Evolutionary conservation across 352 stramenopile genomes (phyloP).

Genomic region (Pythium guiyangense): DNA sequence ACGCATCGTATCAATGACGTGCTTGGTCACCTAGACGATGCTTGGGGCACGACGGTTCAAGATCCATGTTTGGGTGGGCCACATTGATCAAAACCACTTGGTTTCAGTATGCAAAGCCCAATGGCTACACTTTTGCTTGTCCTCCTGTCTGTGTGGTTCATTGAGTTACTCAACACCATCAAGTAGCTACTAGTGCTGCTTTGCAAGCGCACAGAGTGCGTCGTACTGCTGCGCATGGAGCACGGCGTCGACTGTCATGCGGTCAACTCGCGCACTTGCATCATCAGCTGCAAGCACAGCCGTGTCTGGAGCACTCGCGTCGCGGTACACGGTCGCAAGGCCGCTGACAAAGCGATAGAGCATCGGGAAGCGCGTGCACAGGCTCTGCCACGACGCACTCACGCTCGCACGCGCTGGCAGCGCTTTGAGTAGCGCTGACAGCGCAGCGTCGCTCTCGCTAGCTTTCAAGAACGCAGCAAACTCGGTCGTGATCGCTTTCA

Average conservation of each 20-base stretch:
- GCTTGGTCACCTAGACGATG: too few species aligned
- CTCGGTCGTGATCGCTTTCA: conserved; percentile 1
- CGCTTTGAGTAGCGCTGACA: neutral
- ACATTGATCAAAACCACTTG: neutral
- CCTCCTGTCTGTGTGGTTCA: too few species aligned
- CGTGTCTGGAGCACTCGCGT: neutral
- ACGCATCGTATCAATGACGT: conserved; percentile 26
- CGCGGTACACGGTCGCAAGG: conserved; percentile 5
- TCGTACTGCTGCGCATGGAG: conserved; percentile 8
- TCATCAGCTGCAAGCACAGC: neutral
- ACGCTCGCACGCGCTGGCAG: conserved; percentile 7
- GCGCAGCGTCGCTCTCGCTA: neutral
- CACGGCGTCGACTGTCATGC: neutral
- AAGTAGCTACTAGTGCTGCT: neutral
- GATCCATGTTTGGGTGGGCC: neutral
- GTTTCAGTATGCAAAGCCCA: too few species aligned
- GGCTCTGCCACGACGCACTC: conserved; percentile 2
- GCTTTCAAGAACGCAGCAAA: conserved; percentile 3
- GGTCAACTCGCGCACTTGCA: neutral
- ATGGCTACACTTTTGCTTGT: neutral
- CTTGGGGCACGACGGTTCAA: neutral
- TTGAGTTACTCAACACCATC: too few species aligned
- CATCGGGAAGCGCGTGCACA: conserved; percentile 4
- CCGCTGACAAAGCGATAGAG: conserved; percentile 8
- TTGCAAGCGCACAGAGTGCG: neutral